Evolutionary conservation across 2,329 filamentous ascomycete species (phyloP).

Genomic region (Colletotrichum nymphaeae): DNA sequence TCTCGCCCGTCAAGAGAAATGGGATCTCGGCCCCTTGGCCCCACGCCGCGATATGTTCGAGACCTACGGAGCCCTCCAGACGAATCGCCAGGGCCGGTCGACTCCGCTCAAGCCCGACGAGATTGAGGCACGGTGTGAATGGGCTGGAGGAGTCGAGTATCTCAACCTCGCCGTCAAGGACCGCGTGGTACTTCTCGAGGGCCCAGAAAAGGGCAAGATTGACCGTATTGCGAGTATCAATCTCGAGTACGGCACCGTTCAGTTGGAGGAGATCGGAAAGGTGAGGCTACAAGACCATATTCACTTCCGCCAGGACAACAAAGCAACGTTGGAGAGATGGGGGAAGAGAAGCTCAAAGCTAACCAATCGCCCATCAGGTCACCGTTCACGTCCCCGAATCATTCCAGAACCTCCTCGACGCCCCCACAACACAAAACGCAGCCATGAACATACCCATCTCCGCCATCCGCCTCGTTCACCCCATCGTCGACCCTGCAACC

Average conservation of each 20-base stretch:
- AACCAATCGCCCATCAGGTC: conserved; percentile 41
- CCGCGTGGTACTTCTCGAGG: conserved; percentile 83
- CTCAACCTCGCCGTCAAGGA: conserved; percentile 77
- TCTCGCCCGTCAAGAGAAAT: conserved; percentile 76
- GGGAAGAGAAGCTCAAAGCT: not conserved
- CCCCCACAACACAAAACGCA: conserved; percentile 58
- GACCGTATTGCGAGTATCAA: conserved; percentile 73
- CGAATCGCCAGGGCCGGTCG: conserved; percentile 49
- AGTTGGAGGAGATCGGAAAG: conserved; percentile 71
- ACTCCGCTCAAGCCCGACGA: conserved; percentile 48
- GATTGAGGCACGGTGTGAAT: conserved; percentile 58
- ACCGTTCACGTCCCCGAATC: conserved; percentile 54
- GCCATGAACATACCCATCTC: conserved; percentile 73
- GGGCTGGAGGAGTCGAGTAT: conserved; percentile 66
- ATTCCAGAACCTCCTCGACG: conserved; percentile 46
- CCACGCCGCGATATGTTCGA: conserved; percentile 79
- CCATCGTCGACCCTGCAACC: conserved; percentile 74
- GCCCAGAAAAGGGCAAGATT: conserved; percentile 86
- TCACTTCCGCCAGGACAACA: not conserved
- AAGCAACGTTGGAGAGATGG: not conserved
- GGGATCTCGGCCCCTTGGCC: conserved; percentile 80
- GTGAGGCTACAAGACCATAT: conserved; percentile 57
- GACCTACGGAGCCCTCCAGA: conserved; percentile 62
- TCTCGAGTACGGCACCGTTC: conserved; percentile 64
- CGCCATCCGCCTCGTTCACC: conserved; percentile 84